A percentile compares a stretch with the other conserved stretches of the same genome.
Conservation (phyloP, 768 basidiomycete genomes). For the Solioccasus polychromus region DNA sequence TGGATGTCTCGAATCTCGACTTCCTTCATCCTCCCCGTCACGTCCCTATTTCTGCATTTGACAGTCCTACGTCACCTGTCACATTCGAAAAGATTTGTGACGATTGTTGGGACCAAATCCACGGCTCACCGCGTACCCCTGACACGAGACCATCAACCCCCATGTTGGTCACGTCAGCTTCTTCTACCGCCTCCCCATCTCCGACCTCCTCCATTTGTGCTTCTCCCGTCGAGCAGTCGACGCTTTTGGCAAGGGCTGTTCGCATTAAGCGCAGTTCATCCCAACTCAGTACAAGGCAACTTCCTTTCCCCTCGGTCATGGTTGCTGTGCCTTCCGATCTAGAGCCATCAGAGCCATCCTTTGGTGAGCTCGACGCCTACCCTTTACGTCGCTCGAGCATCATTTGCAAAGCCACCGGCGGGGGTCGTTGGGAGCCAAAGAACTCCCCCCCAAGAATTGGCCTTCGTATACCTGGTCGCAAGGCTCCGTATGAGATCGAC, state of each 20-base stretch:
- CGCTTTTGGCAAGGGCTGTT: slow-evolving; percentile 16
- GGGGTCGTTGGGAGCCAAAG: slow-evolving; percentile 79
- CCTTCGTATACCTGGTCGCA: slow-evolving; percentile 61
- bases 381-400: slow-evolving; percentile 64
- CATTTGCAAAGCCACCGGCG: slow-evolving; percentile 76
- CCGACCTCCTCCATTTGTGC: slow-evolving; percentile 35
- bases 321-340: slow-evolving; percentile 23
- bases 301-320: slow-evolving; percentile 25
- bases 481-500: slow-evolving; percentile 65
- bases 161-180: slow-evolving; percentile 34
- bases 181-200: slow-evolving; percentile 31
- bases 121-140: slow-evolving; percentile 50
- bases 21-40: slow-evolving; percentile 73
- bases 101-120: slow-evolving; percentile 73
- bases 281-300: slow-evolving; percentile 24
- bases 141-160: slow-evolving; percentile 35
- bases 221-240: slow-evolving; percentile 29
- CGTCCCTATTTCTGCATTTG: slow-evolving; percentile 55
- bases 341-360: slow-evolving; percentile 43
- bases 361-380: slow-evolving; percentile 72
- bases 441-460: slow-evolving; percentile 39
- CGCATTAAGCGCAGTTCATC: slow-evolving; percentile 28
- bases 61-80: slow-evolving; percentile 60
- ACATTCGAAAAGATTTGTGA: slow-evolving; percentile 65
- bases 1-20: slow-evolving; percentile 68